Base-by-base conservation (phyloP, 2,329 filamentous ascomycete genomes). In the Grosmannia serpens region DNA sequence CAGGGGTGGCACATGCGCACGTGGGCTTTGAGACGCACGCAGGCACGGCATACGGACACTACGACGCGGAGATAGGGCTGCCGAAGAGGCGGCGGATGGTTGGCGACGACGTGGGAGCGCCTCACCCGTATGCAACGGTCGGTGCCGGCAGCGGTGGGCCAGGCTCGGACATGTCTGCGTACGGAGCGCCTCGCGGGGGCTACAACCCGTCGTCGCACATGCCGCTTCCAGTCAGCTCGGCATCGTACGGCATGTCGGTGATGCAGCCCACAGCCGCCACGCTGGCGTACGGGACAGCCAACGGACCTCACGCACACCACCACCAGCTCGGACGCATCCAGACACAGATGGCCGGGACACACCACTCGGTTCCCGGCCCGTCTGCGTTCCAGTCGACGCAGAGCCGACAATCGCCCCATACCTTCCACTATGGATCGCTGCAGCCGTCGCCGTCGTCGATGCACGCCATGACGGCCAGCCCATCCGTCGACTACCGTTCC, bases 251-350 rank as follows among this genome's bases (percentile, higher is more conserved):
- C 6, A 7, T 61, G 44, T 31, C 59, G 17, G 41, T 57, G 9
- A 10, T 55, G 26, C 35, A 24, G 17, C 17, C 53, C 15, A 56
- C 58, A 15, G 49, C 56, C 4, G 51, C 58, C 1, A 13, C 56
- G 0, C 20, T 60, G 26, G 55, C 51, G 0, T 61, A 62, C 44
- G 44, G 50, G 3, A 33, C n/a, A 15, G 46, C 33, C 11, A 17
- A 51, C 44, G 22, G 31, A 38, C 22, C 3, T 6, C 50, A 60
- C n/a, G 29, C 47, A 53, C 24, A 9, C 49, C 49, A 41, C 7
- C 60, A 61, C 3, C 59, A 62, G 29, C 57, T 62, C 4, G 47
- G 56, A 22, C 62, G 62, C 9, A 46, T 64, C 41, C 58, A 62
- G 35, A 61, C 61, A 15, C 58, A 62, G 50, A 60, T 59, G 5